phyloP scores from a whole-genome alignment of 1,284 basidiomycete genomes.

The Trametes pubescens region DNA sequence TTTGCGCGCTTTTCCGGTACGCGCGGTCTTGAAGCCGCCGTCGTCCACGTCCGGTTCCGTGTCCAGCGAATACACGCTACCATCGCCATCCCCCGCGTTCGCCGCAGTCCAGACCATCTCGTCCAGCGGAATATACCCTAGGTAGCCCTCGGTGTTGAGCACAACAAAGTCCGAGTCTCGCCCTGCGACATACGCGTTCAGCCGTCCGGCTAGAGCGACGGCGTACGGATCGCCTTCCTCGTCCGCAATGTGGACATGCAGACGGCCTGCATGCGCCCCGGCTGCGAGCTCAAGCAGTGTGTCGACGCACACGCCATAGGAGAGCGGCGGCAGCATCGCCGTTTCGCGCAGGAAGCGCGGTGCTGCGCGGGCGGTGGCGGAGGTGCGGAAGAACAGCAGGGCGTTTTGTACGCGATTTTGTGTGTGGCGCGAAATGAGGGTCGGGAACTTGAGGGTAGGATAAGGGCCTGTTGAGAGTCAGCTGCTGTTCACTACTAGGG shows the following conservation, averaged over 20 bases:
- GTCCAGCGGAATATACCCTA: constrained; percentile 83
- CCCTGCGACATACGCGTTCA: constrained; percentile 80
- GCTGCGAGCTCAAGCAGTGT: constrained; percentile 58
- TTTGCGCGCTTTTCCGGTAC: constrained; percentile 45
- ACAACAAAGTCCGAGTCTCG: constrained; percentile 87
- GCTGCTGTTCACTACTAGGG: not conserved
- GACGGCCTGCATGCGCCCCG: constrained; percentile 31
- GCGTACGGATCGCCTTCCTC: constrained; percentile 90
- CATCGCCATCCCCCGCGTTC: constrained; percentile 29
- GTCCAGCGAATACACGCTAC: constrained; percentile 40
- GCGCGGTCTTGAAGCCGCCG: constrained; percentile 70
- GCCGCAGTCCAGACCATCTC: constrained; percentile 77
- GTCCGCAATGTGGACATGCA: constrained; percentile 77
- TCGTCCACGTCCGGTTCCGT: constrained; percentile 50
- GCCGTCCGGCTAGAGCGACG: constrained; percentile 80
- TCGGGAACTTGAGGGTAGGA: constrained; percentile 79
- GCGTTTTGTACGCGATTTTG: constrained; percentile 68
- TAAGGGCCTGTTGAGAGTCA: constrained; percentile 61
- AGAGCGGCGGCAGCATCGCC: constrained; percentile 80
- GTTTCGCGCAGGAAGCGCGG: constrained; percentile 77
- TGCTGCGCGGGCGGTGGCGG: constrained; percentile 69
- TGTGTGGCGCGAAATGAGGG: constrained; percentile 66
- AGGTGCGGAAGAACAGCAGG: constrained; percentile 87
- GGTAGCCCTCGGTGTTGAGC: constrained; percentile 74
- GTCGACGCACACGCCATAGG: constrained; percentile 67